Percentiles rank a stretch among this genome's conserved stretches.
Conservation (phyloP, 768 basidiomycete species). For the Galerina marginata region DNA sequence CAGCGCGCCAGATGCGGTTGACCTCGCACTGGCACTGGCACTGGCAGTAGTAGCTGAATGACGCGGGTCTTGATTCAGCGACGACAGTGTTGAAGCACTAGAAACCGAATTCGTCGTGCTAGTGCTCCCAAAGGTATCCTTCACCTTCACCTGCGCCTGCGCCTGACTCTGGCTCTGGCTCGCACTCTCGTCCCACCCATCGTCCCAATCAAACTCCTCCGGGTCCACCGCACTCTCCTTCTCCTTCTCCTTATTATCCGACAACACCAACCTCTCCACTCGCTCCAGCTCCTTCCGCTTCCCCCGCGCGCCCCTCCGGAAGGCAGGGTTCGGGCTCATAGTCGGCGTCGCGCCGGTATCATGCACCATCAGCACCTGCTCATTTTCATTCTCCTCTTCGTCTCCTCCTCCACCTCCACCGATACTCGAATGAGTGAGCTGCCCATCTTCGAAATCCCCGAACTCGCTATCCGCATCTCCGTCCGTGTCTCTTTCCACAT, state of each 20-base stretch:
- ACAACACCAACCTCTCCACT: not conserved
- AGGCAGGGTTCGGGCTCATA: conserved; percentile 55
- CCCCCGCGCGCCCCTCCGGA: conserved; percentile 34
- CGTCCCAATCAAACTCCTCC: conserved; percentile 26
- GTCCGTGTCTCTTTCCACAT: not conserved
- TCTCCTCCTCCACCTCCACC: no score
- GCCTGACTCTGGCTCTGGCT: not conserved
- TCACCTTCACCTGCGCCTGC: conserved; percentile 13
- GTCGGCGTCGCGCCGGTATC: conserved; percentile 57
- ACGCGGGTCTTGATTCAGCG: not conserved
- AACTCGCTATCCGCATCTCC: conserved; percentile 20
- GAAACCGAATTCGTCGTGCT: no score
- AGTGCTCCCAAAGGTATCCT: no score
- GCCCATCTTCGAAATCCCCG: conserved; percentile 22
- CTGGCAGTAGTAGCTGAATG: not conserved
- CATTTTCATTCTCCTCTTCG: conserved; percentile 3
- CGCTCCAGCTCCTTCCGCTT: conserved; percentile 14
- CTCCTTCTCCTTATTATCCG: not conserved
- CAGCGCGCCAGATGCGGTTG: not conserved
- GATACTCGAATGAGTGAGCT: not conserved
- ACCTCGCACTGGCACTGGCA: not conserved
- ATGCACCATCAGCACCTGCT: conserved; percentile 45
- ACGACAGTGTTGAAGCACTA: no score
- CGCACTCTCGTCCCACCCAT: conserved; percentile 22
- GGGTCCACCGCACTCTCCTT: not conserved